Base-by-base conservation (phyloP, 2,329 filamentous ascomycete genomes). In the Fusarium sp. region DNA sequence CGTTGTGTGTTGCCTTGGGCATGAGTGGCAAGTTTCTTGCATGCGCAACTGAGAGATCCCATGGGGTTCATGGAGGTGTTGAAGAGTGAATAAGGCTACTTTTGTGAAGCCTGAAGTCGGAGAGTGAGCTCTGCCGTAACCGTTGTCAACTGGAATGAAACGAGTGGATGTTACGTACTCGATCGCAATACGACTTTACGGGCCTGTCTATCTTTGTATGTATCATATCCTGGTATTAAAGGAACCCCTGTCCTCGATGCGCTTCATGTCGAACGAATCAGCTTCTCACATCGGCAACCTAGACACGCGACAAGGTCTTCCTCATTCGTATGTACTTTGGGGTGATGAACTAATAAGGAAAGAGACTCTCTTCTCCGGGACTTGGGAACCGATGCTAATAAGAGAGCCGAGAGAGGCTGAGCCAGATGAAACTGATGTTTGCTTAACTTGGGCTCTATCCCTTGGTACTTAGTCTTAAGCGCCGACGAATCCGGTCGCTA, bases 371-470 rank as follows among this genome's bases (percentile, higher is more conserved):
- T 24, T 54, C 58, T 52, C 60, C 35, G 58, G 66, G 48, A 72
- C 48, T 54, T 48, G 31, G 41, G 54, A 44, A 49, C 49, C 66
- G 38, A 51, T 55, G 39, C 49, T 64, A 58, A 70, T 64, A 58
- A 70, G 51, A 70, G 44, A 58, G 66, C 58, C 65, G 66, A 54
- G 73, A 69, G 73, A 72, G 73, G 73, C 73, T 74, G 70, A 75
- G 73, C 73, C 59, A 73, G 49, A 61, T 65, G 52, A 70, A 70
- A 70, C 59, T 66, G 63, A 62, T 39, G 38, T 65, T 49, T 62
- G 45, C 18, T 42, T 48, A 33, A 66, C 33, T 54, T 55, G 41
- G 63, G 33, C 24, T 51, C 24, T 24, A n/a, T 59, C 12, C 38
- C 22, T 38, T 39, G 56, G 24, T 59, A 22, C 24, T 61, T 42